Evolutionary conservation across 1,139 yeast genomes (phyloP), one percentile per base, ranked within the genome.

Genomic region (Protomyces lactucae-debilis): DNA sequence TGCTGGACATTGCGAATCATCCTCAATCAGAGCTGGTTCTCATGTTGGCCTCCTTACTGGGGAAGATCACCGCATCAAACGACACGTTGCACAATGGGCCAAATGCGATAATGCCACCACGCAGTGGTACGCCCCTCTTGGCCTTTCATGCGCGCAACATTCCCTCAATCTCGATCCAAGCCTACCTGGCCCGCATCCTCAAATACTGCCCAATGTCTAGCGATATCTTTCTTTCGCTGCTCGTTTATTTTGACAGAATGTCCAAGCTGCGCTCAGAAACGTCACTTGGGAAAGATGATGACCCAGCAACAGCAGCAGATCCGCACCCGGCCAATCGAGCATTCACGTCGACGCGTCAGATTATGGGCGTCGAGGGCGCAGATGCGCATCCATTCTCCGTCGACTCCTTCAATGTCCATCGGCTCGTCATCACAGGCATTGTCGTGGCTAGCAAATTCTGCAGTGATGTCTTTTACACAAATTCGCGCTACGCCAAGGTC

Each of bases 151-250:
- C 99, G 21, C 85, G 96, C 61, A 95, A 92, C 73, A 86, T 93
- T 16, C 99, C 99, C 0, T 97, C 96, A 12, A 93, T 93, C 64
- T 85, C 93, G 9, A 80, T 95, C 60, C 92, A 90, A 72, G 95
- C 96, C 18, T 93, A 93, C 74, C 80, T 93, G 67, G 83, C 91
- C 51, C 84, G 99, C 72, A 95, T 93, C 37, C 82, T 93, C 73
- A 93, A 92, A 75, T 95, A 93, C 76, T 93, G 99, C 75, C 99
- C 99, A 0, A 95, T 95, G 23, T 92, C 99, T 1, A 93, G 93
- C 76, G 99, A 95, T 73, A 98, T 95, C 37, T 93, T 92, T 74
- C 79, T 93, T 61, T 86, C 96, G 43, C 77, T 95, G 64, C 79
- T 93, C 70, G 98, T 95, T 32, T 95, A 93, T 75, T 91, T 93